These are phyloP conservation scores for Trametes cubensis DNA, from an alignment of 768 basidiomycete species.

Conservation along the genomic window DNA sequence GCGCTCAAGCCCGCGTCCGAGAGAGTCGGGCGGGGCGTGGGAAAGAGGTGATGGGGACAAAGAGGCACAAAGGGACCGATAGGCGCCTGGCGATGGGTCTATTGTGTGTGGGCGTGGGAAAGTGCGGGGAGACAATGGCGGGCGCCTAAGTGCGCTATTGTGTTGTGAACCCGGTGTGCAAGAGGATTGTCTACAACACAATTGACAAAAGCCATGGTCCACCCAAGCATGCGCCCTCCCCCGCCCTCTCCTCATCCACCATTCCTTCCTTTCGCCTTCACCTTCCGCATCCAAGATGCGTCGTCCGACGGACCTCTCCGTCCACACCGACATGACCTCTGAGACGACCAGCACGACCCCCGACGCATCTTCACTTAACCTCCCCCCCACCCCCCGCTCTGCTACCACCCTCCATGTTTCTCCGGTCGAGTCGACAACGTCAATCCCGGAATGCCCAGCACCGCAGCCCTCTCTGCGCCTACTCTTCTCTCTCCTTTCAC, in stretches of 20 bases:
- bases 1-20: not conserved
- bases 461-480: conserved; percentile 58
- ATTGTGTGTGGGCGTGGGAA: conserved; percentile 25
- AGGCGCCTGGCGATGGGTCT: conserved; percentile 10
- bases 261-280: conserved; percentile 24
- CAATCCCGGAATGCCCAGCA: conserved; percentile 30
- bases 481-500: conserved; percentile 67
- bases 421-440: conserved; percentile 26
- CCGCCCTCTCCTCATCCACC: conserved; percentile 20
- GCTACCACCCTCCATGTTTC: conserved; percentile 25
- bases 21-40: not conserved
- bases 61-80: conserved; percentile 9
- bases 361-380: conserved; percentile 26
- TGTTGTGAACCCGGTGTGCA: not conserved
- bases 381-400: conserved; percentile 24
- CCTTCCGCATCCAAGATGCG: conserved; percentile 28
- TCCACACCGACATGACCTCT: conserved; percentile 27
- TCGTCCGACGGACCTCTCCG: conserved; percentile 30
- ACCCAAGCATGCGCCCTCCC: not conserved
- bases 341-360: conserved; percentile 29
- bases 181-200: conserved; percentile 26
- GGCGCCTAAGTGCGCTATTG: conserved; percentile 24
- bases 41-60: conserved; percentile 19
- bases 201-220: conserved; percentile 38
- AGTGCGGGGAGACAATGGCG: conserved; percentile 13